Base-by-base conservation (phyloP, 352 stramenopile species). In the Pythium rhizo-oryzae region DNA sequence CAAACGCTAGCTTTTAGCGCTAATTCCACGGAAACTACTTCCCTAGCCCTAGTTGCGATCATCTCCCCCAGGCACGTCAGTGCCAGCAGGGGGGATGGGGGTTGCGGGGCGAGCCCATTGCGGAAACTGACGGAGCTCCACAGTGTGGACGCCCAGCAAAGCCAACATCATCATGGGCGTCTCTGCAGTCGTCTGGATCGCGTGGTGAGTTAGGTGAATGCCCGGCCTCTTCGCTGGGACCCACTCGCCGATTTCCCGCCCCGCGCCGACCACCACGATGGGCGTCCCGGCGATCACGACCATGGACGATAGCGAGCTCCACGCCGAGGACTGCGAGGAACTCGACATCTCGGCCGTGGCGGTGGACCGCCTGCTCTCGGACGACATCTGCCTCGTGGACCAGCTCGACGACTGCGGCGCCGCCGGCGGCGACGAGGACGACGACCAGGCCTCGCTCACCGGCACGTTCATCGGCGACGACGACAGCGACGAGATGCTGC, bases 301-400 rank as follows among this genome's bases (percentile, higher is more conserved):
- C 15, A 30, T 51, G 55, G 24, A 44, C 23, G 24, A 55, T 24
- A 8, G 18, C 21, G 50, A 49, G 33, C 30, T 58, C 49, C 60
- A 57, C 33, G 69, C 79, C 43, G 77, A 84, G 13, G 77, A 84
- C 47, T 75, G 64, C 61, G 67, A 73, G 23, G 72, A 83, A 54
- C 57, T 80, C 51, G 70, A 77, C 21, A 52, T 70, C 1, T 61
- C 72, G 0, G 63, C 72, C 7, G 57, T 43, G 15, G 41, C 25
- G 1, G 67, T 82, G 13, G 70, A 84, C 56, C 77, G 79, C 6
- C 72, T 87, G 59, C 78, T 84, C 57, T 55, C 41, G 64, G 68
- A 69, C 8, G 77, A 74, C 55, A 67, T 81, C 53, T 87, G 77
- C 35, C 75, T 87, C 41, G 68, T 87, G 56, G 72, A 74, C 56